A percentile compares a stretch with the other conserved stretches of the same genome.
Evolutionary conservation across 2,329 filamentous ascomycete species (phyloP).

Genomic region (Didymellaceae sp.): DNA sequence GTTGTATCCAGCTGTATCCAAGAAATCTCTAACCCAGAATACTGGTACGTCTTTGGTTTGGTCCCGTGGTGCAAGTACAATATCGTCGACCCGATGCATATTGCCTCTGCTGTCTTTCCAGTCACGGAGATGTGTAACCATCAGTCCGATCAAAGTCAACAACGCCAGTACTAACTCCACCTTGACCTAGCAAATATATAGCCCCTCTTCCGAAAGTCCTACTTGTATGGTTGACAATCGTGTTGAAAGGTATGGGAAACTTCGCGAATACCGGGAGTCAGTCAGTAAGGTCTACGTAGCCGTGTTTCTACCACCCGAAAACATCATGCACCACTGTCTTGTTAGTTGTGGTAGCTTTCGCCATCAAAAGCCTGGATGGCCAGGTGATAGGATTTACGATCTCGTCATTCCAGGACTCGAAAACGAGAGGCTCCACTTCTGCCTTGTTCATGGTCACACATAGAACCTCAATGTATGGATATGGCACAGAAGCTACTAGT

Average conservation of each 20-base stretch:
- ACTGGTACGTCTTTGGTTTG: no score
- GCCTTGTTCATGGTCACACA: slow-evolving; percentile 69
- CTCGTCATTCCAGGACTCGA: slow-evolving; percentile 63
- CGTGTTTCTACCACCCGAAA: slow-evolving; percentile 69
- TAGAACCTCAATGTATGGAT: slow-evolving; percentile 73
- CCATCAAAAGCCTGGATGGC: slow-evolving; percentile 8
- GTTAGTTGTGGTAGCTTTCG: slow-evolving; percentile 36
- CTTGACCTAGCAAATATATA: slow-evolving; percentile 68
- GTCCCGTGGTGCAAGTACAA: no score
- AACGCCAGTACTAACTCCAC: slow-evolving; percentile 28
- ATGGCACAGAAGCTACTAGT: slow-evolving; percentile 71
- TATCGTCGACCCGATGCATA: no score
- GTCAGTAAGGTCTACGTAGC: slow-evolving; percentile 60
- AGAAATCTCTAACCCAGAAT: no score
- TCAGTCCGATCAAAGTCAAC: no score
- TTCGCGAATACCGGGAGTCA: slow-evolving; percentile 53
- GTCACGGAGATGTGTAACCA: no score
- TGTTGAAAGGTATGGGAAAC: slow-evolving; percentile 69
- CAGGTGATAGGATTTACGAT: slow-evolving; percentile 34
- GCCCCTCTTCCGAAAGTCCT: slow-evolving; percentile 54
- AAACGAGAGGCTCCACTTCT: slow-evolving; percentile 71
- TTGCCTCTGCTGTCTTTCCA: no score
- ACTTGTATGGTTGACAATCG: slow-evolving; percentile 52
- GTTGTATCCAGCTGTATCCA: no score
- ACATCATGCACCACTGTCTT: slow-evolving; percentile 69